Evolutionary conservation across 2,329 filamentous ascomycete genomes (phyloP), one percentile per base, ranked within the genome.

Genomic region (Cryphonectria radicalis): DNA sequence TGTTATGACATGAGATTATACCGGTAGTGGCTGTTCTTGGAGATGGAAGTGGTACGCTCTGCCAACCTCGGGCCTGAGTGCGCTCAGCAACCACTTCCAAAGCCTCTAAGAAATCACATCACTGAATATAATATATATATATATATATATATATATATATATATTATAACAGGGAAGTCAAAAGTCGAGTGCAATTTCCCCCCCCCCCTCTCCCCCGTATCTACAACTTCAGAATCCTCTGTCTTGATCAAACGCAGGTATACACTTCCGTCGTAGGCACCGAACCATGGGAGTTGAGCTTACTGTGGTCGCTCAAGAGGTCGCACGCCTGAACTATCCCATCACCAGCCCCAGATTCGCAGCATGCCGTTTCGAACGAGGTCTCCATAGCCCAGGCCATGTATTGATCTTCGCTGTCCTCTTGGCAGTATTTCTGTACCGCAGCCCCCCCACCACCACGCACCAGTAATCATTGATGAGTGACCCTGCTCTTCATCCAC

Each of bases 391-490:
- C 11, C 8, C 25, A 64, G 37, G n/a, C 35, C 37, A 42, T 43
- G 6, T 40, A 14, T 40, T 40, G 22, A 37, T 25, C 8, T 62
- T 32, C 4, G 13, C 13, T n/a, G 59, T n/a, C n/a, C n/a, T 28
- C 62, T 28, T 25, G n/a, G 22, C 62, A 64, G 14, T 64, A 64
- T 64, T 43, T 64, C 22, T 43, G 62, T 13, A 64, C 62, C 11
- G 14, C 11, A 46, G 37, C 22, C 37, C 37, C 37, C 62, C 37
- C 37, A 40, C 10, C 37, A 40, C 37, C 46, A 50, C 46, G n/a
- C 62, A 28, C n/a, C 22, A 43, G 62, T 46, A 64, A 64, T 28
- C 37, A 17, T 40, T 43, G 62, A 64, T 63, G 37, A 37, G 40
- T 46, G 62, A 64, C 40, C 4, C 17, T 14, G 22, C 32, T 46